Base-by-base conservation (phyloP, 1,139 yeast species). In the Geotrichum phurueaensis region DNA sequence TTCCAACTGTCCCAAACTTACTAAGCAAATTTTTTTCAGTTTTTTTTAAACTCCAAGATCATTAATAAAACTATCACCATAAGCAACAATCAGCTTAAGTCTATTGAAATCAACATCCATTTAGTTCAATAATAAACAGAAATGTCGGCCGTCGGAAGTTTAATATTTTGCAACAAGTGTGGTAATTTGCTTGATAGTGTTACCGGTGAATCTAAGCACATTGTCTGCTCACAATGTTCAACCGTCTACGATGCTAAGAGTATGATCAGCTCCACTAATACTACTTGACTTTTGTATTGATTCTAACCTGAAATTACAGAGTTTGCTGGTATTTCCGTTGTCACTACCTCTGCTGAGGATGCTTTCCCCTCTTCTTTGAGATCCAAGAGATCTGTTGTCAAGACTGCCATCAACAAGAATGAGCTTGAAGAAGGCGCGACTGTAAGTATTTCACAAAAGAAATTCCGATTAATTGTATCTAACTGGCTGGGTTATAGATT, bases 361-460 rank as follows among this genome's bases (percentile, higher is more conserved):
- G 98, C 98, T 0, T 94, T 94, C 75, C 98, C 98, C 25, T 91
- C 97, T 10, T 77, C 86, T 10, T 78, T 94, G 64, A 84, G 84
- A 69, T 79, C 89, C 69, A 90, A 91, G 71, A 82, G 89, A 68
- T 91, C 97, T 3, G 89, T 89, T 1, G 99, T 94, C 53, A 92
- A 94, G 77, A 91, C 98, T 0, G 76, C 86, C 0, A 80, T 92
- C 70, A 84, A 84, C 70, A 83, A 83, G 52, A 85, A 84, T 67
- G 98, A 92, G 68, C 76, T 89, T 58, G 96, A 87, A 63, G 97
- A 90, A 64, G 98, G 97, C 66, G 98, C 98, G 49, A 87, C 95
- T 25, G 71, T 67, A 64, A 56, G 71, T 62, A 18, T 27, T 15
- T 20, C 15, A 22, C 23, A 10, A 29, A 6, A 15, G 23, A 15